A percentile compares a stretch with the other conserved stretches of the same genome.
phyloP scores from a whole-genome alignment of 23 red algal genomes.

The Gracilariopsis chorda region DNA sequence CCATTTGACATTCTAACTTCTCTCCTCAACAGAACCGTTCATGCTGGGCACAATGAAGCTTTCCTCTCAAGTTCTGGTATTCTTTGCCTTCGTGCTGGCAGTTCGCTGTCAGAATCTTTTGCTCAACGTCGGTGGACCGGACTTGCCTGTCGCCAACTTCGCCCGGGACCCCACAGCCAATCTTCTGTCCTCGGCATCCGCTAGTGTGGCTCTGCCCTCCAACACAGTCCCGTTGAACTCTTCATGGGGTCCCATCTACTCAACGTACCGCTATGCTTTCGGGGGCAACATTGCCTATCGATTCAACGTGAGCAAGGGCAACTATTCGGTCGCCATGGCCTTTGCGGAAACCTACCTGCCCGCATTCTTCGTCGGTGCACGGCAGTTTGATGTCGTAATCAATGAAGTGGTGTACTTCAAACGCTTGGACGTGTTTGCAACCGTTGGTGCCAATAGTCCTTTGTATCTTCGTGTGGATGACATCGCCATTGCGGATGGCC shows the following conservation, averaged over 20 bases:
- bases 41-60: not conserved
- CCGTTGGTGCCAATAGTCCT: conserved; percentile 15
- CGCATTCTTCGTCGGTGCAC: not conserved
- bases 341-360: conserved; percentile 43
- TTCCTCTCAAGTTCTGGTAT: not conserved
- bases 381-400: conserved; percentile 52
- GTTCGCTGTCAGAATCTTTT: not conserved
- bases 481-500: not conserved
- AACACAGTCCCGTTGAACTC: not conserved
- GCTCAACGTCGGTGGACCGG: not conserved
- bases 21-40: not conserved
- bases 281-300: conserved; percentile 37
- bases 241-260: conserved; percentile 38
- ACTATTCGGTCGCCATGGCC: conserved; percentile 4
- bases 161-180: not conserved
- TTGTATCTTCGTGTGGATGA: conserved; percentile 9
- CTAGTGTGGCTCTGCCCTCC: not conserved
- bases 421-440: conserved; percentile 30
- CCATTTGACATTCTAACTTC: too few relatives aligned
- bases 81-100: not conserved
- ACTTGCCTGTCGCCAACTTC: not conserved
- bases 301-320: conserved; percentile 19
- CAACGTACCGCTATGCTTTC: conserved; percentile 28
- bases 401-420: conserved; percentile 1
- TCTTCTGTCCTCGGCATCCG: not conserved